These are phyloP conservation scores for Phyllosticta citribraziliensis DNA, from an alignment of 2,329 filamentous ascomycete genomes.

Conservation along the genomic window DNA sequence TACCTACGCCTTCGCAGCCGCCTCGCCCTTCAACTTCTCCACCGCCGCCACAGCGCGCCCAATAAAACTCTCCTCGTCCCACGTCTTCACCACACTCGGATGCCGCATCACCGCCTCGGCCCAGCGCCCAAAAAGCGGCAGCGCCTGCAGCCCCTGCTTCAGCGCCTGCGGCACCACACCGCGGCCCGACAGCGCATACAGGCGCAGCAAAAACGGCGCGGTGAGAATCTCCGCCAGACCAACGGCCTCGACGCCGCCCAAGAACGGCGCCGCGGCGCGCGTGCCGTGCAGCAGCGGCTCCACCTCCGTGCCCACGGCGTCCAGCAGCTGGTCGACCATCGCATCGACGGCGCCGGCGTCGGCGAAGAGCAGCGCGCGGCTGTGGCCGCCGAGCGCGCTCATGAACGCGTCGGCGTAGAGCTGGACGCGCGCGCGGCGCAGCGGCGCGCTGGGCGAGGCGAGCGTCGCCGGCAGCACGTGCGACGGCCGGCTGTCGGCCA, in stretches of 20 bases:
- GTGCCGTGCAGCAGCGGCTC: conserved; percentile 52
- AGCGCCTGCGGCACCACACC: conserved; percentile 43
- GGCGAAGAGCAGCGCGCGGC: conserved; percentile 36
- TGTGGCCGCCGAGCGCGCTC: conserved; percentile 47
- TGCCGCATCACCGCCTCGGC: conserved; percentile 49
- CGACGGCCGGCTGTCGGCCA: conserved; percentile 59
- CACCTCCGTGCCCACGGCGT: conserved; percentile 55
- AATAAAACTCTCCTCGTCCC: conserved; percentile 21
- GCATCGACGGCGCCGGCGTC: conserved; percentile 32
- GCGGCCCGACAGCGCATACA: conserved; percentile 45
- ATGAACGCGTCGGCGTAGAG: conserved; percentile 66
- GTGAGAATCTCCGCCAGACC: conserved; percentile 60
- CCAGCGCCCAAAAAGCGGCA: conserved; percentile 64
- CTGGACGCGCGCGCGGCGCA: conserved; percentile 55
- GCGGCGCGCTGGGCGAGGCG: conserved; percentile 43
- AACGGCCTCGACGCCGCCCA: conserved; percentile 40
- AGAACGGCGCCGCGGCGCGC: conserved; percentile 33
- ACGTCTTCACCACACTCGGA: conserved; percentile 50
- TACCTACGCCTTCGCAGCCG: not conserved
- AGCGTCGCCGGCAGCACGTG: conserved; percentile 51
- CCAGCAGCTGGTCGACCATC: conserved; percentile 43
- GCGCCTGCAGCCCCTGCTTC: conserved; percentile 37
- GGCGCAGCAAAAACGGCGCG: conserved; percentile 57
- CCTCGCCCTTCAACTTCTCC: conserved; percentile 19
- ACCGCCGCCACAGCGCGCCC: conserved; percentile 16